These are phyloP conservation scores for Deinandra increscens DNA, from an alignment of 129 eudicot genomes.

Conservation along the genomic window DNA sequence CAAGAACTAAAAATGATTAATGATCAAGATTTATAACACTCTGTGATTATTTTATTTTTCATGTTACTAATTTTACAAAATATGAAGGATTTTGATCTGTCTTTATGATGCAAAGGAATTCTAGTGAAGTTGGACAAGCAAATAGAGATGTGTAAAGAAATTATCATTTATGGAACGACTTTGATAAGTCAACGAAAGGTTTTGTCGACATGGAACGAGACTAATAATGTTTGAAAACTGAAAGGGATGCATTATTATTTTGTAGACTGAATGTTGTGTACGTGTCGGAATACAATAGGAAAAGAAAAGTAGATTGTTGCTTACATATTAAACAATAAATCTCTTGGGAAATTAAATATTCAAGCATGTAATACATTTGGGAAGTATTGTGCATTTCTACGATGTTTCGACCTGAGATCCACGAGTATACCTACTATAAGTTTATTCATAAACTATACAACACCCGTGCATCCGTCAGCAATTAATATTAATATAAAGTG, in stretches of 20 bases:
- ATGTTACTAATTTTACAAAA: too few relatives aligned
- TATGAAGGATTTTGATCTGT: too few relatives aligned
- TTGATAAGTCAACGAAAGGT: not conserved
- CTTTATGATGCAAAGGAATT: too few relatives aligned
- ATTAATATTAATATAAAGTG: not conserved
- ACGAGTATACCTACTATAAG: not conserved
- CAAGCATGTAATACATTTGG: not conserved
- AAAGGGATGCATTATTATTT: not conserved
- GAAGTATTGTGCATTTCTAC: constrained; percentile 2
- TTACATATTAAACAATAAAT: not conserved
- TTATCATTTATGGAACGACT: not conserved
- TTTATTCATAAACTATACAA: not conserved
- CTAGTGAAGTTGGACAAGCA: too few relatives aligned
- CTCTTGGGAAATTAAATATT: constrained; percentile 22
- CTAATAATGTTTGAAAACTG: not conserved
- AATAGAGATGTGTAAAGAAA: too few relatives aligned
- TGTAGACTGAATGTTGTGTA: not conserved
- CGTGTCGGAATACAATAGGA: not conserved
- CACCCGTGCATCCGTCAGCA: constrained; percentile 16
- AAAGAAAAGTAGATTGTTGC: not conserved
- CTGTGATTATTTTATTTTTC: too few relatives aligned
- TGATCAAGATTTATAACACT: too few relatives aligned
- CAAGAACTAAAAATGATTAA: too few relatives aligned
- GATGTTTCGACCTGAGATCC: constrained; percentile 23
- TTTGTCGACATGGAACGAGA: not conserved